phyloP scores from a whole-genome alignment of 2,329 filamentous ascomycete genomes.

The Phoma sp. region DNA sequence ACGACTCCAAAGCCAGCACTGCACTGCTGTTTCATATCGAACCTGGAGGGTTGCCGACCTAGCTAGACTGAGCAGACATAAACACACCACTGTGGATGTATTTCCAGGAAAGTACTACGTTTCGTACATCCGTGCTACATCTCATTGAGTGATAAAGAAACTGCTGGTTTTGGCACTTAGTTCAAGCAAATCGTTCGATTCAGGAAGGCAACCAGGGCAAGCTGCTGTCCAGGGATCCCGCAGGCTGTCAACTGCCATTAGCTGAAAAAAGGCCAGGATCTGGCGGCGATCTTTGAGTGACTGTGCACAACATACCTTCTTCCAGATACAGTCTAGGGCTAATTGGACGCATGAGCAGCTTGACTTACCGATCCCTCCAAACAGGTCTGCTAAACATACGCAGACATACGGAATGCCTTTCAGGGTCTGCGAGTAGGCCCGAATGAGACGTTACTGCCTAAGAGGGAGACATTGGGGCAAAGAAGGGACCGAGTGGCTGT shows the following conservation, averaged over 20 bases:
- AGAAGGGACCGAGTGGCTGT: neutral
- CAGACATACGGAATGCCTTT: neutral
- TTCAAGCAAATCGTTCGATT: neutral
- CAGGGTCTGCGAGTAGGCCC: neutral
- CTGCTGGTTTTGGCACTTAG: neutral
- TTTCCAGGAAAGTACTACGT: slow-evolving; percentile 2
- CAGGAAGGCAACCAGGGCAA: neutral
- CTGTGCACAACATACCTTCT: neutral
- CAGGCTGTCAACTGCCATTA: neutral
- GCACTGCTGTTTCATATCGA: neutral
- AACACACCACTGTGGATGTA: neutral
- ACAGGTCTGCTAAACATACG: neutral
- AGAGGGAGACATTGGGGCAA: neutral
- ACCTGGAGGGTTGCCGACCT: neutral
- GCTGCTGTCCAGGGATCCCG: neutral
- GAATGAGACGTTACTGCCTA: neutral
- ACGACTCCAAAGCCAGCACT: neutral
- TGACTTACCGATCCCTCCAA: neutral
- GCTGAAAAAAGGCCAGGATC: neutral
- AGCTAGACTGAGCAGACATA: neutral
- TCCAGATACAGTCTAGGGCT: neutral
- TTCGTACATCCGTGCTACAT: slow-evolving; percentile 8
- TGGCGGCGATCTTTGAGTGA: neutral
- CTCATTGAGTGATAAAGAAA: neutral
- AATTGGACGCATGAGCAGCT: neutral